Evolutionary conservation across 2,329 filamentous ascomycete species (phyloP), one percentile per base, ranked within the genome.

Genomic region (Podosphaera leucotricha): DNA sequence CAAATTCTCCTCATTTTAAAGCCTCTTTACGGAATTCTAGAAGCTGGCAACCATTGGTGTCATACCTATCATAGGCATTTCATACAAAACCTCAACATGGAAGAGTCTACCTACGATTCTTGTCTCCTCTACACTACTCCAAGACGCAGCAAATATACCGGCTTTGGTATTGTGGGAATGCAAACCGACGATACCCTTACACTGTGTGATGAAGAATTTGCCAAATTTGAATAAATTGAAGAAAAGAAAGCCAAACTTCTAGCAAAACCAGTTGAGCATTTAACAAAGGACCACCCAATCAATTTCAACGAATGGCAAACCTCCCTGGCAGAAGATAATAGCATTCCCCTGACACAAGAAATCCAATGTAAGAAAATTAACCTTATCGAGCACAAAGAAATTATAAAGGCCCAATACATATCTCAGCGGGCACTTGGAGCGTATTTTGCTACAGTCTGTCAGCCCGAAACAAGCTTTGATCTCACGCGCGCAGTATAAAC

Each of bases 391-490:
- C 36, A 38, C 5, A 38, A 38, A 18, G 11, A 38, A 10, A 20
- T 10, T 11, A 38, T 18, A 38, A 10, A 40, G 13, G 15, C 18
- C 6, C 15, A 18, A 20, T 42, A 26, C n/a, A 30, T 42, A 6
- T 26, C 15, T 16, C 40, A 42, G 26, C 20, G 22, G 10, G 40
- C 20, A 19, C 40, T 22, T 16, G 20, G 40, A 15, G 40, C 40
- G 13, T 42, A 42, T 26, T n/a, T 42, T 26, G 40, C 28, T n/a
- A 37, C 35, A 37, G 35, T 37, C 18, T 37, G 35, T 37, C 35
- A 37, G 18, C 35, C 35, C 35, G 39, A 47, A 28, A 26, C 41
- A 35, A 18, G 36, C 30, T 47, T 46, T 33, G 22, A 46, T 26
- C 38, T 48, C 6, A 46, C 41, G 2, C 38, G 41, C 30, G 41